phyloP scores from a whole-genome alignment of 441 rosid species.

The Adansonia gregorii region DNA sequence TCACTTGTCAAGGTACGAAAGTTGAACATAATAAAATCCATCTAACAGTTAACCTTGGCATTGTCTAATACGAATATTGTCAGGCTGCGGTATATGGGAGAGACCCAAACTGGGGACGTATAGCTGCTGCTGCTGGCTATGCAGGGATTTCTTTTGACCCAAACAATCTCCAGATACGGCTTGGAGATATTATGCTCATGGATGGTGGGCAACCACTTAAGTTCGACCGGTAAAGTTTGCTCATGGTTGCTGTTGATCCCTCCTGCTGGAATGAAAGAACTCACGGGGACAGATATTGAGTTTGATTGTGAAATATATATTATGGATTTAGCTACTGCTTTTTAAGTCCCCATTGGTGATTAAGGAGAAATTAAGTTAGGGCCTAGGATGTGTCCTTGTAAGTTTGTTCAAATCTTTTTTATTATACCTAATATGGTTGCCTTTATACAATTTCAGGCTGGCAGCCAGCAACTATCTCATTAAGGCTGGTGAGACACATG shows the following conservation, averaged over 20 bases:
- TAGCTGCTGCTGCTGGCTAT: slow-evolving; percentile 96
- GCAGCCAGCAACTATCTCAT: slow-evolving; percentile 74
- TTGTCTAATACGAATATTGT: slow-evolving; percentile 32
- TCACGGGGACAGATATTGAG: background rate
- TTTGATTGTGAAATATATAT: background rate
- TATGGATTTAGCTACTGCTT: background rate
- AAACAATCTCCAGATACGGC: slow-evolving; percentile 63
- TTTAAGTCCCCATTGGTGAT: background rate
- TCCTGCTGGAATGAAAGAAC: background rate
- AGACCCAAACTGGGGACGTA: slow-evolving; percentile 98
- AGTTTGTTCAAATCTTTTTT: background rate
- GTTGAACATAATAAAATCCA: slow-evolving; percentile 20
- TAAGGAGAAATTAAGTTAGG: background rate
- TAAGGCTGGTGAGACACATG: slow-evolving; percentile 81
- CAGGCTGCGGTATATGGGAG: slow-evolving; percentile 95
- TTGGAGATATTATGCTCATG: slow-evolving; percentile 89
- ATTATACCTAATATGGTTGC: background rate
- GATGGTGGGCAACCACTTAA: slow-evolving; percentile 88
- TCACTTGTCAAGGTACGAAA: slow-evolving; percentile 83
- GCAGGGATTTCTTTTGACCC: slow-evolving; percentile 70
- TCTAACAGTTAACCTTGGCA: slow-evolving; percentile 27
- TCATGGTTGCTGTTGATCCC: too few relatives aligned
- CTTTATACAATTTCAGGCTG: slow-evolving; percentile 47
- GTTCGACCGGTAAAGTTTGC: slow-evolving; percentile 53
- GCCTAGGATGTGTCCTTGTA: background rate